These are phyloP conservation scores for Stagonosporopsis vannaccii DNA, from an alignment of 2,329 filamentous ascomycete genomes.

Conservation along the genomic window DNA sequence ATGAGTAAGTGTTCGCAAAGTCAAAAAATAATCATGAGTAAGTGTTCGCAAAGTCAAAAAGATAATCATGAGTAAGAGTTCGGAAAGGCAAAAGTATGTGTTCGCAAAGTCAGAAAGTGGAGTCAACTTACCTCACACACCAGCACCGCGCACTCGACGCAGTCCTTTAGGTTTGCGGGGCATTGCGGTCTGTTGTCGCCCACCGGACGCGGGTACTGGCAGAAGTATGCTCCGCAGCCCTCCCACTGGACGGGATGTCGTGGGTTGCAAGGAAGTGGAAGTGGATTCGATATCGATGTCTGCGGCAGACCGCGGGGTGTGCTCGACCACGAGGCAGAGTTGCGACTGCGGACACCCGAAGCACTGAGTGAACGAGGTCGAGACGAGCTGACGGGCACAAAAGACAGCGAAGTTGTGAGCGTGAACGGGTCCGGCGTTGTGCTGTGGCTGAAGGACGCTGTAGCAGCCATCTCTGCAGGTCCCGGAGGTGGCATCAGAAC, in stretches of 20 bases:
- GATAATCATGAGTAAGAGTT: constrained; percentile 26
- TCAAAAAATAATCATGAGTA: no score
- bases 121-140: constrained; percentile 51
- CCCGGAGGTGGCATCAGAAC: constrained; percentile 38
- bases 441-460: constrained; percentile 35
- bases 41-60: no score
- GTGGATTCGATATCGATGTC: constrained; percentile 42
- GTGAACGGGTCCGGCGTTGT: constrained; percentile 37
- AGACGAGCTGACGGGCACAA: constrained; percentile 43
- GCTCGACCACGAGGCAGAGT: constrained; percentile 37
- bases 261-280: constrained; percentile 50
- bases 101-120: neutral
- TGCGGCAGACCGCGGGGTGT: constrained; percentile 31
- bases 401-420: constrained; percentile 33
- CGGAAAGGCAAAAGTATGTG: no score
- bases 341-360: constrained; percentile 47
- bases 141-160: constrained; percentile 49
- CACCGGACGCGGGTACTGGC: constrained; percentile 48
- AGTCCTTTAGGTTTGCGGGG: constrained; percentile 48
- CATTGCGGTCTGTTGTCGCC: constrained; percentile 50
- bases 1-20: no score
- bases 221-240: constrained; percentile 54
- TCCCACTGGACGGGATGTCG: constrained; percentile 54
- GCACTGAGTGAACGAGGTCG: constrained; percentile 49
- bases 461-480: constrained; percentile 41